These are phyloP conservation scores for Entomortierella chlamydospora DNA, from an alignment of 192 early-diverging fungal genomes.

Conservation along the genomic window DNA sequence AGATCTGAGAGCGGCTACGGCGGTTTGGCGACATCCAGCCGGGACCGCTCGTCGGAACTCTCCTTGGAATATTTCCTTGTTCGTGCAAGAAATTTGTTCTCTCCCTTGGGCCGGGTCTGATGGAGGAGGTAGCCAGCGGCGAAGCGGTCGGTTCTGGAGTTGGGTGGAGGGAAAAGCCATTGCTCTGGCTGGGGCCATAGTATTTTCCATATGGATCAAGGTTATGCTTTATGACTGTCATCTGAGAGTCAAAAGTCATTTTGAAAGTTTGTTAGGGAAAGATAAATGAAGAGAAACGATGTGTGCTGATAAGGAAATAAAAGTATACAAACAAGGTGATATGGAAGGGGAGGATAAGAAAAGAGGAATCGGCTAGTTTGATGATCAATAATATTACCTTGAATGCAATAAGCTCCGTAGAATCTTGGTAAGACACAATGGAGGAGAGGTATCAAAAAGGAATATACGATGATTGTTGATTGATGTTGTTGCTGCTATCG, in stretches of 20 bases:
- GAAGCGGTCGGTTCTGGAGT: background rate
- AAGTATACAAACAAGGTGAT: background rate
- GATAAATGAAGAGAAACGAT: background rate
- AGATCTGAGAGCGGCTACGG: background rate
- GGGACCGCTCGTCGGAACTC: background rate
- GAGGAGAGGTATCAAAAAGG: too few relatives aligned
- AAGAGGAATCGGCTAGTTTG: background rate
- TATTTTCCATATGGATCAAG: background rate
- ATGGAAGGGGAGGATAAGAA: background rate
- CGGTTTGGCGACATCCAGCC: background rate
- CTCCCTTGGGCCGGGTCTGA: background rate
- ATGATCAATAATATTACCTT: too few relatives aligned
- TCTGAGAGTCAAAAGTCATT: too few relatives aligned
- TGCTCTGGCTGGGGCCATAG: background rate
- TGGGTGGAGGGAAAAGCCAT: background rate
- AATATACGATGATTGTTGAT: too few relatives aligned
- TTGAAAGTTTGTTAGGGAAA: background rate
- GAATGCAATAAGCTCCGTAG: too few relatives aligned
- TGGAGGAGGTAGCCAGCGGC: background rate
- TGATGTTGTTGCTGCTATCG: too few relatives aligned
- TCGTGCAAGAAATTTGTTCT: background rate
- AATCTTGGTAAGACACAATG: too few relatives aligned
- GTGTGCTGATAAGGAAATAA: background rate
- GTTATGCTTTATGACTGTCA: slow-evolving; percentile 6
- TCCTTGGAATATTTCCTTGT: background rate